Conservation (phyloP, 768 basidiomycete species). For the Holtermanniella nyarrowii region DNA sequence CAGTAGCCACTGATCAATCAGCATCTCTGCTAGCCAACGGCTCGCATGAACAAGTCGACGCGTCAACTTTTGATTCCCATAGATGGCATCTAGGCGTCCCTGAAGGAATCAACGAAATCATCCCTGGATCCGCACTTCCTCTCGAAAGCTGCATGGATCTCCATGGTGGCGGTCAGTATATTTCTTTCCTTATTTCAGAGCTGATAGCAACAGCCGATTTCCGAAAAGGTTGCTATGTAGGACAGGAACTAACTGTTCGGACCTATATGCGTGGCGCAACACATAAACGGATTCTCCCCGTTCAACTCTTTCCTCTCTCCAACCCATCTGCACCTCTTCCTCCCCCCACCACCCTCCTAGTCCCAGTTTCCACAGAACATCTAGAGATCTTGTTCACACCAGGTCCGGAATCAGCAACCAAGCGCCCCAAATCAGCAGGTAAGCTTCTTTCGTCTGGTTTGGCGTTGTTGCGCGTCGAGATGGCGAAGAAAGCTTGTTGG, state of each 20-base stretch:
- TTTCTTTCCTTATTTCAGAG: constrained; percentile 8
- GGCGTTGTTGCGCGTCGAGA: constrained; percentile 69
- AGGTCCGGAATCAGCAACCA: constrained; percentile 16
- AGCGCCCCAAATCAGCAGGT: constrained; percentile 63
- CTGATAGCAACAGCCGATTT: constrained; percentile 63
- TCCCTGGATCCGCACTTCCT: constrained; percentile 68
- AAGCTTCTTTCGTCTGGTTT: constrained; percentile 64
- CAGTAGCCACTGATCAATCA: neutral
- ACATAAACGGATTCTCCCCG: constrained; percentile 78
- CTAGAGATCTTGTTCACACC: constrained; percentile 15
- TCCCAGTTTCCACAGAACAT: no score
- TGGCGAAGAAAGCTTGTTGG: constrained; percentile 47
- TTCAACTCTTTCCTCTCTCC: constrained; percentile 46
- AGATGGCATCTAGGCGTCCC: constrained; percentile 75
- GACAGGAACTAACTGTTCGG: constrained; percentile 91
- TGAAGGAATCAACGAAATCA: constrained; percentile 70
- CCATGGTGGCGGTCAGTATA: constrained; percentile 75
- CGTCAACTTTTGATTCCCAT: constrained; percentile 55
- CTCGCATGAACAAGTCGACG: constrained; percentile 6
- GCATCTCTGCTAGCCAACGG: constrained; percentile 3
- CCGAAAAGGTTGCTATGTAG: constrained; percentile 94
- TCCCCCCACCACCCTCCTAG: constrained; percentile 22
- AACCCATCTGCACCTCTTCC: constrained; percentile 3
- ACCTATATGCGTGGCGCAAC: constrained; percentile 90
- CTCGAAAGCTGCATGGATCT: constrained; percentile 90